Evolutionary conservation across 805 yeast genomes (phyloP), one percentile per base, ranked within the genome.

Genomic region (Candida andamanensis): DNA sequence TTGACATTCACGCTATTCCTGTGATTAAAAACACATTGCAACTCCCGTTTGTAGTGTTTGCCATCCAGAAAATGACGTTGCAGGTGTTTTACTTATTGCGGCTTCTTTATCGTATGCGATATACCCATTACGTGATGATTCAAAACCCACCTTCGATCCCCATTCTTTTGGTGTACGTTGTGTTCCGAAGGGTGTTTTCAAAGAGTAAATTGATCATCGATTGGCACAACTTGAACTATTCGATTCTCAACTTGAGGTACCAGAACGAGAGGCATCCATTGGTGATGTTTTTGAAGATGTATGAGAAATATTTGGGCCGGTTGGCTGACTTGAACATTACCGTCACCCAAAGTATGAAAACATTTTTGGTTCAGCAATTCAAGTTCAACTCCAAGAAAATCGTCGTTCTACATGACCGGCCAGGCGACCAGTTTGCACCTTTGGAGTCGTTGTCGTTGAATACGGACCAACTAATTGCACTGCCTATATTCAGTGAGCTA

Each of bases 61-160:
- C 77, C 0, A 38, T 62, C 0, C 33, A 51, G 27, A 90, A 92
- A 47, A 81, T 84, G 1, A 2, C 72, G 0, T 35, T 53, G 4
- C 96, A 87, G 57, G 49, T 76, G 7, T 47, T 46, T 26, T 58
- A 62, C 19, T 54, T 87, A 17, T 48, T 69, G 26, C 35, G 41
- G 8, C 51, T 81, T 15, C 57, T 89, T 25, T 66, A 74, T 52
- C 44, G 60, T 20, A 55, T 80, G 26, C 60, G 80, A 30, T 82
- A 80, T 15, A 74, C 85, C 14, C 74, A 79, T 39, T 85, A 67
- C 46, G 67, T 89, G 6, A 47, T 90, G 52, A 70, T 92, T 17
- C 94, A 83, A 60, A 92, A 90, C 55, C 99, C 99, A 0, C 99
- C 99, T 0, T 75, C 85, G 3, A 68, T 92, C 29, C 99, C 99